Evolutionary conservation across 1,139 yeast genomes (phyloP).

Genomic region (Kazachstania sp.): DNA sequence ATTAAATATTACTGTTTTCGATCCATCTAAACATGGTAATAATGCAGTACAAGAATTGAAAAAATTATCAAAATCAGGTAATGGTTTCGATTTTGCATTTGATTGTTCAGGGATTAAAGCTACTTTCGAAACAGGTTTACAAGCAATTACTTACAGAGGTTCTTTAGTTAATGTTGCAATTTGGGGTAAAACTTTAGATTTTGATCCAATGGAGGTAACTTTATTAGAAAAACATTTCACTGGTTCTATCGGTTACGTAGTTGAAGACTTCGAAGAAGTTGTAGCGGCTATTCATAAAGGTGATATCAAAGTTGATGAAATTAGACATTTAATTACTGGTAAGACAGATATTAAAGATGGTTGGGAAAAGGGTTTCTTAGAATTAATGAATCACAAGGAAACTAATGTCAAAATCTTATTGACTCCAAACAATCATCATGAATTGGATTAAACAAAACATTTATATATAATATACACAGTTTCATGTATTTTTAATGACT

Average conservation of each 20-base stretch:
- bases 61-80: constrained; percentile 31
- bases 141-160: constrained; percentile 39
- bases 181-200: constrained; percentile 39
- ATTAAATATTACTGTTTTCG: constrained; percentile 42
- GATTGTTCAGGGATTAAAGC: constrained; percentile 45
- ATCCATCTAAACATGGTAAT: constrained; percentile 38
- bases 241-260: constrained; percentile 44
- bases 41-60: constrained; percentile 31
- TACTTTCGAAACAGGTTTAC: constrained; percentile 38
- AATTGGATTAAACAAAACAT: constrained; percentile 6
- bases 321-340: constrained; percentile 38
- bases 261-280: constrained; percentile 42
- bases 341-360: constrained; percentile 37
- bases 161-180: constrained; percentile 46
- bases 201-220: constrained; percentile 41
- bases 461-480: background rate
- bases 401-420: constrained; percentile 39
- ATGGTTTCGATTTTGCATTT: constrained; percentile 40
- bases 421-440: constrained; percentile 22
- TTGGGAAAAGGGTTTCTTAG: constrained; percentile 38
- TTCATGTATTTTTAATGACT: background rate
- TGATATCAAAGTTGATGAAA: constrained; percentile 34
- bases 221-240: constrained; percentile 37
- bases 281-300: constrained; percentile 39
- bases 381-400: constrained; percentile 38